These are phyloP conservation scores for Candida argentea DNA, from an alignment of 805 yeast species.

Conservation along the genomic window DNA sequence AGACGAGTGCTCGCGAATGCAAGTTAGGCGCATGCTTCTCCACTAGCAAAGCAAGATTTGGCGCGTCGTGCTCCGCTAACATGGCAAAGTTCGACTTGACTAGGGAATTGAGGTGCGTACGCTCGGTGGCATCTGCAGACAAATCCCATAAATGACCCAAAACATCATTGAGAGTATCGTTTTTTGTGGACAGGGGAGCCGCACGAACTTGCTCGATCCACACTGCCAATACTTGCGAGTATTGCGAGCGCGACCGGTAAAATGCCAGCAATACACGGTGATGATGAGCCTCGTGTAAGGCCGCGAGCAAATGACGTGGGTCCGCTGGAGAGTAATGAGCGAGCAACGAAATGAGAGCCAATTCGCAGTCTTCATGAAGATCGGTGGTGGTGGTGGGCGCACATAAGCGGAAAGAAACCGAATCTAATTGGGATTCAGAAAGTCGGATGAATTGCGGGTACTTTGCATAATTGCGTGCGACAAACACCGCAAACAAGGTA, in stretches of 20 bases:
- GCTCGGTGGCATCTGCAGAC: conserved; percentile 12
- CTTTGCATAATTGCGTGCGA: conserved; percentile 76
- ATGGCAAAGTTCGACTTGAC: conserved; percentile 15
- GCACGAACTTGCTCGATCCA: conserved; percentile 36
- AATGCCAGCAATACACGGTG: conserved; percentile 48
- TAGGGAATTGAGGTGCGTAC: conserved; percentile 12
- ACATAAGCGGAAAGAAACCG: conserved; percentile 43
- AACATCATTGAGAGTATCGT: conserved; percentile 12
- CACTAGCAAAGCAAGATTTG: conserved; percentile 26
- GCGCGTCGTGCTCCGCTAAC: conserved; percentile 19
- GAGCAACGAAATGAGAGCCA: conserved; percentile 64
- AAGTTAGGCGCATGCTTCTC: conserved; percentile 26
- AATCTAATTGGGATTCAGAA: conserved; percentile 46
- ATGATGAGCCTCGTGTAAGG: conserved; percentile 46
- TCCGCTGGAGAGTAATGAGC: conserved; percentile 56
- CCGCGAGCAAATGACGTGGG: conserved; percentile 36
- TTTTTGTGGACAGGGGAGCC: too few relatives aligned
- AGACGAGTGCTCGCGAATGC: too few relatives aligned
- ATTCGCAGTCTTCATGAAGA: conserved; percentile 52
- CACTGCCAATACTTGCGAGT: conserved; percentile 42
- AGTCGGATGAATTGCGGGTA: conserved; percentile 74
- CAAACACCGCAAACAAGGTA: conserved; percentile 49
- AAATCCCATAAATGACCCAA: conserved; percentile 17
- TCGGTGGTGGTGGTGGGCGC: conserved; percentile 18
- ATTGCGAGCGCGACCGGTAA: conserved; percentile 43